These are phyloP conservation scores for Plasmopara viticola DNA, from an alignment of 352 stramenopile genomes.

Conservation along the genomic window DNA sequence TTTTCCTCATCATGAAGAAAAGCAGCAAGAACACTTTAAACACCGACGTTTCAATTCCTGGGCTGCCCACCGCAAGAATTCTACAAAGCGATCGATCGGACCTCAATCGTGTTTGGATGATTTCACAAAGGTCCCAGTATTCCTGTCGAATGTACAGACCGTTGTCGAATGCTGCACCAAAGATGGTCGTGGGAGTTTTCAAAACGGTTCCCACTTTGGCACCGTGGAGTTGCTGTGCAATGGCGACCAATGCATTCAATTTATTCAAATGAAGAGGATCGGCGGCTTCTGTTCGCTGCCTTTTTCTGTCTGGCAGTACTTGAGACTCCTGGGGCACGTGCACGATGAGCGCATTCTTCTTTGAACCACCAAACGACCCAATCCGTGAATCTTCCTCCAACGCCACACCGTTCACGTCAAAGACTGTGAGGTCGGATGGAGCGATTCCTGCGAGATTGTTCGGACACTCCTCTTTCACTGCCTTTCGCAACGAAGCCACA, in stretches of 20 bases:
- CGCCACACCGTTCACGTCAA: too few species aligned
- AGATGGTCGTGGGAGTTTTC: neutral
- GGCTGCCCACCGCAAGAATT: conserved; percentile 15
- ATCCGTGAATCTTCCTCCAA: too few species aligned
- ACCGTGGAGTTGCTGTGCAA: neutral
- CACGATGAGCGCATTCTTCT: too few species aligned
- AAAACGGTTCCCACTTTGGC: neutral
- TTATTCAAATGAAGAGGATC: neutral
- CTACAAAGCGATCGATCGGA: neutral
- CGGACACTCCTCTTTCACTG: too few species aligned
- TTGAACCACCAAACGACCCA: too few species aligned
- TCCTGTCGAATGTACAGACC: neutral
- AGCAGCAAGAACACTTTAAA: conserved; percentile 21
- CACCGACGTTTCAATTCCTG: conserved; percentile 15
- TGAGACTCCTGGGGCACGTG: too few species aligned
- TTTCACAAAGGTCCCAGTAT: neutral
- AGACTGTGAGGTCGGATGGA: too few species aligned
- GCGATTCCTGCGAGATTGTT: too few species aligned
- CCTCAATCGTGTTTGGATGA: neutral
- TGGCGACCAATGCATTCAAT: neutral
- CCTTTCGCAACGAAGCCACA: too few species aligned
- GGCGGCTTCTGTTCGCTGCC: neutral
- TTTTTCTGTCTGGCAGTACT: conserved; percentile 1
- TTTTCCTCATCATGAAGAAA: conserved; percentile 14
- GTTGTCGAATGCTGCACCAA: neutral